Percentiles rank a stretch among this genome's conserved stretches.
phyloP scores from a whole-genome alignment of 108 stramenopile species.

The Cyclostephanos tholiformis region DNA sequence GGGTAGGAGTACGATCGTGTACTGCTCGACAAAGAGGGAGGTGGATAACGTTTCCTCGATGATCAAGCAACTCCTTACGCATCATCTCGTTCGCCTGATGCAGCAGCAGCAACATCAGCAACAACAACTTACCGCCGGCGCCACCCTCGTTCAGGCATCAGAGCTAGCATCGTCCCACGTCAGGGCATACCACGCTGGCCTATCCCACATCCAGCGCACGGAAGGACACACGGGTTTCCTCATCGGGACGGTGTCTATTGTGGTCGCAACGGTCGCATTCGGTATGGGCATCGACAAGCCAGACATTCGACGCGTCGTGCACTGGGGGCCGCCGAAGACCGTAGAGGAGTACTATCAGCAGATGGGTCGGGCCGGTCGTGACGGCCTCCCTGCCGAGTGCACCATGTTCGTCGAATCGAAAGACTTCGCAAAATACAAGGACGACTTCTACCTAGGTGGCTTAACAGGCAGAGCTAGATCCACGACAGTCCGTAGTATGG shows the following conservation, averaged over 20 bases:
- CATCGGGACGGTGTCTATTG: slow-evolving; percentile 71
- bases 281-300: slow-evolving; percentile 98
- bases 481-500: slow-evolving; percentile 48
- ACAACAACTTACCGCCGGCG: slow-evolving; percentile 1
- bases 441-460: slow-evolving; percentile 74
- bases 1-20: slow-evolving; percentile 78
- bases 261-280: slow-evolving; percentile 96
- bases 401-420: slow-evolving; percentile 57
- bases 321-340: slow-evolving; percentile 87
- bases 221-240: slow-evolving; percentile 80
- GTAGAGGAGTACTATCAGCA: slow-evolving; percentile 97
- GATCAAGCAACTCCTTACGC: slow-evolving; percentile 20
- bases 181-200: slow-evolving; percentile 86
- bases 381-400: slow-evolving; percentile 80
- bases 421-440: slow-evolving; percentile 74
- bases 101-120: slow-evolving; percentile 10
- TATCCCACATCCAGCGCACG: slow-evolving; percentile 55
- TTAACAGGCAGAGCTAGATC: slow-evolving; percentile 51
- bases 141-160: slow-evolving; percentile 10
- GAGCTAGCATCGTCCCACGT: slow-evolving; percentile 27
- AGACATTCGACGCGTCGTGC: slow-evolving; percentile 86
- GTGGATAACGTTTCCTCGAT: slow-evolving; percentile 54
- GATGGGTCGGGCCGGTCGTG: slow-evolving; percentile 96
- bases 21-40: slow-evolving; percentile 63
- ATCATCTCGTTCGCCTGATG: slow-evolving; percentile 10